Evolutionary conservation across 2,329 filamentous ascomycete genomes (phyloP), one percentile per base, ranked within the genome.

Genomic region (Verticillium zaregamsianum): DNA sequence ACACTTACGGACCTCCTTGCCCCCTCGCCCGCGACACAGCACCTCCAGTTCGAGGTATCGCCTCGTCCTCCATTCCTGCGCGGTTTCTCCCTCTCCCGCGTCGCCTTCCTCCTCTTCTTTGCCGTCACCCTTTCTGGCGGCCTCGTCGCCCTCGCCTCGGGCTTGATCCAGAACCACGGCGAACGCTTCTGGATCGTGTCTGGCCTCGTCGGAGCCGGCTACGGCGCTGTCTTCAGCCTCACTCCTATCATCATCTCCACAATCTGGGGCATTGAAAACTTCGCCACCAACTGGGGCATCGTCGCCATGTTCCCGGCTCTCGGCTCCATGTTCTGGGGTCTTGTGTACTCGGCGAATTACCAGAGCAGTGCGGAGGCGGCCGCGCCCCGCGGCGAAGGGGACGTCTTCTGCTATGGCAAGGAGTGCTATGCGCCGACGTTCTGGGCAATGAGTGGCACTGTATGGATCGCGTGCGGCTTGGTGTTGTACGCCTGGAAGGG

Each of bases 201-300:
- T 0, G 86, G 90, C 0, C 82, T 93, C 1, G 87, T 99, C 7
- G 95, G 95, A 7, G 89, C 93, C 1, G 95, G 95, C 55, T 98
- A 99, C 72, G 95, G 95, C 55, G 93, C 93, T 35, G 86, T 93
- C 25, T 99, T 98, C 79, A 90, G 87, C 57, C 83, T 98, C 6
- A 90, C 91, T 0, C 95, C 95, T 2, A 93, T 98, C 66, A 91
- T 98, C 61, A 90, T 97, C 68, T 92, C 89, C n/a, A 93, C 97
- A 11, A 94, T 99, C 55, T 99, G 95, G 95, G 95, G 95, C 31
- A 93, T 97, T 0, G 93, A 98, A 79, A 99, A 98, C 73, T 98
- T 99, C 72, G 95, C 92, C 62, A 99, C 95, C 0, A 98, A 99
- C 70, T 99, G 94, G 88, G 95, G 95, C 11, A 93, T 98, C 64